Conservation (phyloP, 306 rosid genomes). For the Trichosanthes cucumerina region DNA sequence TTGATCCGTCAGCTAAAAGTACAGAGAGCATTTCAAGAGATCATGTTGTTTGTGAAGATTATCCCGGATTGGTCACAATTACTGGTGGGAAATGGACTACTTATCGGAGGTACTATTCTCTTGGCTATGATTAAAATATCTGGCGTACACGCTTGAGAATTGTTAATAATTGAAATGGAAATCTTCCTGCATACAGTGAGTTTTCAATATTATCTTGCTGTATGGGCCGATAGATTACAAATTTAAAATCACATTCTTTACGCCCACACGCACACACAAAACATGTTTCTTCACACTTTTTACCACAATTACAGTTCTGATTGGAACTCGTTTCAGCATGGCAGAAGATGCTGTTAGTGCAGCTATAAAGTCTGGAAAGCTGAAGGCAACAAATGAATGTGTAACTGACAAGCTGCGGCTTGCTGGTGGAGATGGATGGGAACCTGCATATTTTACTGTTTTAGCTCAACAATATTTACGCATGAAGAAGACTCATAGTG, state of each 20-base stretch:
- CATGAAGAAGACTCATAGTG: slow-evolving; percentile 61
- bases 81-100: slow-evolving; percentile 99
- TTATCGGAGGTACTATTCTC: slow-evolving; percentile 67
- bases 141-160: slow-evolving; percentile 12
- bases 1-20: slow-evolving; percentile 75
- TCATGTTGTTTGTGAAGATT: slow-evolving; percentile 97
- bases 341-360: slow-evolving; percentile 97
- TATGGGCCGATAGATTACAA: background rate
- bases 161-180: slow-evolving; percentile 4
- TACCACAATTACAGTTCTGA: slow-evolving; percentile 20
- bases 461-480: slow-evolving; percentile 84
- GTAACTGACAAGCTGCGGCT: slow-evolving; percentile 48
- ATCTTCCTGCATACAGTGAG: background rate
- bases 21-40: slow-evolving; percentile 93
- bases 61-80: slow-evolving; percentile 95
- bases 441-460: slow-evolving; percentile 78
- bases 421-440: slow-evolving; percentile 95
- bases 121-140: slow-evolving; percentile 12
- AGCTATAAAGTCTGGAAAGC: slow-evolving; percentile 88
- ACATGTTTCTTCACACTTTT: background rate
- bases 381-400: slow-evolving; percentile 53
- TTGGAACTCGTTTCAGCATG: slow-evolving; percentile 59
- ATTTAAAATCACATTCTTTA: too few relatives aligned
- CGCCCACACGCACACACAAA: too few relatives aligned
- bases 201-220: background rate